Evolutionary conservation across 2,329 filamentous ascomycete genomes (phyloP).

Genomic region (Rachicladosporium sp.): DNA sequence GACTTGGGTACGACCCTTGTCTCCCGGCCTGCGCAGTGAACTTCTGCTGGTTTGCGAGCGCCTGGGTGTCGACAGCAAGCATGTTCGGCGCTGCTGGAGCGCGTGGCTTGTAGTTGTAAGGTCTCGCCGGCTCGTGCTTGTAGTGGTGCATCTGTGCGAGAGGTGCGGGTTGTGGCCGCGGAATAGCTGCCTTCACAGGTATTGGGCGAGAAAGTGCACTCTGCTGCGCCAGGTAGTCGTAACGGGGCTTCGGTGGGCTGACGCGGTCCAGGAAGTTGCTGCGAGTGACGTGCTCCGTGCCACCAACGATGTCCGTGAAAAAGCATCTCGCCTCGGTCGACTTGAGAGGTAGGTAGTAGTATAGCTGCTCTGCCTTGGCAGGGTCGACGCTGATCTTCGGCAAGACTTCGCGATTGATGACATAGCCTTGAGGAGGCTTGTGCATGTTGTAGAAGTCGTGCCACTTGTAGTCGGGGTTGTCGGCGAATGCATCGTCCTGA

Average conservation of each 20-base stretch:
- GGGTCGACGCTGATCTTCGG: slow-evolving; percentile 61
- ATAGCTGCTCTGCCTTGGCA: slow-evolving; percentile 60
- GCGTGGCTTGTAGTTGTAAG: slow-evolving; percentile 28
- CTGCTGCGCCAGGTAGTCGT: slow-evolving; percentile 13
- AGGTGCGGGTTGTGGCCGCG: slow-evolving; percentile 3
- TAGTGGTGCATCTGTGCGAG: slow-evolving; percentile 5
- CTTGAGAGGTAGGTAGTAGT: slow-evolving; percentile 74
- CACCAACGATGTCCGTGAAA: slow-evolving; percentile 67
- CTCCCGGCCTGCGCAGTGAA: slow-evolving; percentile 15
- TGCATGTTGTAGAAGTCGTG: slow-evolving; percentile 57
- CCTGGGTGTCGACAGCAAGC: slow-evolving; percentile 19
- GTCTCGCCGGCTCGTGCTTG: slow-evolving; percentile 14
- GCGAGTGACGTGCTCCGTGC: slow-evolving; percentile 51
- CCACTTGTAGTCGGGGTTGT: slow-evolving; percentile 35
- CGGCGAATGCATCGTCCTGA: slow-evolving; percentile 35
- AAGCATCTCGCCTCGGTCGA: slow-evolving; percentile 87
- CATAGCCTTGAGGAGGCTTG: slow-evolving; percentile 27
- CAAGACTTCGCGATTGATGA: slow-evolving; percentile 3
- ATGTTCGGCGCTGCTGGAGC: slow-evolving; percentile 17
- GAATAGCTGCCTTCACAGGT: slow-evolving; percentile 5
- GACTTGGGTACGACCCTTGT: too few relatives aligned
- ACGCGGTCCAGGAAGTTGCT: slow-evolving; percentile 63
- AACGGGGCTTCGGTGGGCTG: slow-evolving; percentile 23
- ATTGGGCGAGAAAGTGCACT: slow-evolving; percentile 9
- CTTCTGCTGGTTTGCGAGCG: slow-evolving; percentile 18